Conservation (phyloP, 2,329 filamentous ascomycete species). For the Ascochyta pisi region DNA sequence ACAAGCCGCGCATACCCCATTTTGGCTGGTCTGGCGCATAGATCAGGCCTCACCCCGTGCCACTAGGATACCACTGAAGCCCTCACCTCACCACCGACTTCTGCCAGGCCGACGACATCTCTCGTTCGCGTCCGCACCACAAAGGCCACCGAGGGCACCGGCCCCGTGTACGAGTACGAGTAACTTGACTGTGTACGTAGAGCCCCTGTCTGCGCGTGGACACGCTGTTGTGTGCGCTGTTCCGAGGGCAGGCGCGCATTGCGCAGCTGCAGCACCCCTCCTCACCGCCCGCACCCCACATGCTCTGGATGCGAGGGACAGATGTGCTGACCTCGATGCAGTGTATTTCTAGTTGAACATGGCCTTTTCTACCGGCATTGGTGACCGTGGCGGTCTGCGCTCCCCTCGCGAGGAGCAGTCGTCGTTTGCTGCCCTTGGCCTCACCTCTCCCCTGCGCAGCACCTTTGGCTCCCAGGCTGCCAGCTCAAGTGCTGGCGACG, state of each 20-base stretch:
- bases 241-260: conserved; percentile 16
- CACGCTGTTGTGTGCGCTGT: conserved; percentile 12
- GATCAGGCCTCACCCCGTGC: conserved; percentile 21
- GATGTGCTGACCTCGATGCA: conserved; percentile 40
- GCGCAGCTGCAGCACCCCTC: conserved; percentile 30
- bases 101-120: conserved; percentile 17
- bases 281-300: conserved; percentile 48
- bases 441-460: conserved; percentile 66
- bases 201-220: conserved; percentile 29
- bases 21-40: conserved; percentile 19
- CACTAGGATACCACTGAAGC: conserved; percentile 13
- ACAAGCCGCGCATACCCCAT: conserved; percentile 11
- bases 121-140: conserved; percentile 19
- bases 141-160: conserved; percentile 30
- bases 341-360: conserved; percentile 57
- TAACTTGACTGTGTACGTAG: conserved; percentile 24
- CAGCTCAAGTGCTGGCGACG: conserved; percentile 62
- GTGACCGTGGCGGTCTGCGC: conserved; percentile 75
- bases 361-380: conserved; percentile 69
- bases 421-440: conserved; percentile 74
- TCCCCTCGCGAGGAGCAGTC: conserved; percentile 75
- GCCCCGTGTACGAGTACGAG: conserved; percentile 36
- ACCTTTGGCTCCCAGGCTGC: conserved; percentile 58
- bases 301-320: conserved; percentile 24
- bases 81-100: conserved; percentile 20